Percentiles rank a stretch among this genome's conserved stretches.
Evolutionary conservation across 2,329 filamentous ascomycete species (phyloP).

Genomic region (Emergomyces pasteurianus): DNA sequence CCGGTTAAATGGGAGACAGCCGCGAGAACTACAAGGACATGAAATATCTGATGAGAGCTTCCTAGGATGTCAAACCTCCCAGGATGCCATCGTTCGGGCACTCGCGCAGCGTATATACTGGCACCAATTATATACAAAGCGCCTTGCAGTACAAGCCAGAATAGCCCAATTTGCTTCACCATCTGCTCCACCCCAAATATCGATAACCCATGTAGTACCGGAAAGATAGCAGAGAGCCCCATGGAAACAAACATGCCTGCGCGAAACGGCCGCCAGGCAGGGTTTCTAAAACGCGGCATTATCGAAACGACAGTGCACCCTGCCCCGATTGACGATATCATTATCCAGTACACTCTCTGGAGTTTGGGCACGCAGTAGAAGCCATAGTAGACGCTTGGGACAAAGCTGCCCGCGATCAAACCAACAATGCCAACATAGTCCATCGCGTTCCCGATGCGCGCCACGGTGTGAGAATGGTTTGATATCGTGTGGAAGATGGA

Average conservation of each 20-base stretch:
- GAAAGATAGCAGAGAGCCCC: slow-evolving; percentile 71
- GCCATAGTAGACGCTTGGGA: slow-evolving; percentile 79
- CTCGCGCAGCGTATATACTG: slow-evolving; percentile 67
- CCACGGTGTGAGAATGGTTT: slow-evolving; percentile 71
- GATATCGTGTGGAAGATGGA: slow-evolving; percentile 73
- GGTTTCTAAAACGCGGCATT: slow-evolving; percentile 71
- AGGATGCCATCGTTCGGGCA: slow-evolving; percentile 70
- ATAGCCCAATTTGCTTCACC: slow-evolving; percentile 62
- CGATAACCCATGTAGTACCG: slow-evolving; percentile 62
- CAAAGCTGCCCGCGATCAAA: slow-evolving; percentile 81
- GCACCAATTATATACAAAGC: slow-evolving; percentile 77
- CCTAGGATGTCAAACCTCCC: slow-evolving; percentile 83
- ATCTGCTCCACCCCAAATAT: slow-evolving; percentile 57
- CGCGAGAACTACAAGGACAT: slow-evolving; percentile 74
- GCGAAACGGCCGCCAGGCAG: slow-evolving; percentile 71
- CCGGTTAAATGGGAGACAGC: slow-evolving; percentile 71
- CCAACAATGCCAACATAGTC: slow-evolving; percentile 92
- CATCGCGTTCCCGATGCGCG: slow-evolving; percentile 77
- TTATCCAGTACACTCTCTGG: slow-evolving; percentile 60
- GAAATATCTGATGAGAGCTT: slow-evolving; percentile 92
- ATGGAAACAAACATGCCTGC: slow-evolving; percentile 82
- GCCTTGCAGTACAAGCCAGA: slow-evolving; percentile 70
- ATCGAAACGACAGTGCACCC: slow-evolving; percentile 67
- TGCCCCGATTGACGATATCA: slow-evolving; percentile 67
- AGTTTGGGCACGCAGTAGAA: slow-evolving; percentile 59